Evolutionary conservation across 2,329 filamentous ascomycete genomes (phyloP).

Genomic region (Alternaria novae-zelandiae): DNA sequence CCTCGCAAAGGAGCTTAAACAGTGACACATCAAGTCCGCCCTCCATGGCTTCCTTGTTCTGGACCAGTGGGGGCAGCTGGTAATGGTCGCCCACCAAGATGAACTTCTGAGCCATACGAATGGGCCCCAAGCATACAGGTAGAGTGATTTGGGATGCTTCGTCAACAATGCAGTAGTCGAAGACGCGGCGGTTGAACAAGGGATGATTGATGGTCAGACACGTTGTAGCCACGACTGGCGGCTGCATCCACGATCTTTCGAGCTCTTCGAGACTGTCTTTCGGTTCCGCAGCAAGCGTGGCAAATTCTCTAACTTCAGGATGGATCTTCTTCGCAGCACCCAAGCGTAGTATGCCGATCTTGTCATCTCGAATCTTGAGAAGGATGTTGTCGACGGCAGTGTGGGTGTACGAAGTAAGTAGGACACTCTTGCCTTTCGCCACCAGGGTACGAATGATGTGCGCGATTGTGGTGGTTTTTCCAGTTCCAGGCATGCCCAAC

Average conservation of each 20-base stretch:
- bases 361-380: conserved; percentile 82
- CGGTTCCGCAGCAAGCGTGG: conserved; percentile 74
- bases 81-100: conserved; percentile 97
- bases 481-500: conserved; percentile 96
- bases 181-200: conserved; percentile 85
- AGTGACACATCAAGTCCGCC: conserved; percentile 91
- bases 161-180: conserved; percentile 98
- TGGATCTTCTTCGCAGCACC: conserved; percentile 87
- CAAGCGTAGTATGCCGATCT: conserved; percentile 81
- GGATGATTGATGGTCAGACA: conserved; percentile 91
- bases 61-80: conserved; percentile 91
- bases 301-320: conserved; percentile 84
- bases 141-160: conserved; percentile 97
- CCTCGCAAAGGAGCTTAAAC: conserved; percentile 91
- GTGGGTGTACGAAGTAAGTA: conserved; percentile 95
- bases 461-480: conserved; percentile 97
- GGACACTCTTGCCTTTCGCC: conserved; percentile 86
- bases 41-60: conserved; percentile 83
- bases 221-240: conserved; percentile 90
- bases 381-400: conserved; percentile 98
- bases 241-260: conserved; percentile 80
- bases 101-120: conserved; percentile 90
- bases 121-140: conserved; percentile 91
- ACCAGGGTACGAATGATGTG: conserved; percentile 94
- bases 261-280: conserved; percentile 84